A percentile compares a stretch with the other conserved stretches of the same genome.
Evolutionary conservation across 2,329 filamentous ascomycete genomes (phyloP).

Genomic region (Colletotrichum sansevieriae): DNA sequence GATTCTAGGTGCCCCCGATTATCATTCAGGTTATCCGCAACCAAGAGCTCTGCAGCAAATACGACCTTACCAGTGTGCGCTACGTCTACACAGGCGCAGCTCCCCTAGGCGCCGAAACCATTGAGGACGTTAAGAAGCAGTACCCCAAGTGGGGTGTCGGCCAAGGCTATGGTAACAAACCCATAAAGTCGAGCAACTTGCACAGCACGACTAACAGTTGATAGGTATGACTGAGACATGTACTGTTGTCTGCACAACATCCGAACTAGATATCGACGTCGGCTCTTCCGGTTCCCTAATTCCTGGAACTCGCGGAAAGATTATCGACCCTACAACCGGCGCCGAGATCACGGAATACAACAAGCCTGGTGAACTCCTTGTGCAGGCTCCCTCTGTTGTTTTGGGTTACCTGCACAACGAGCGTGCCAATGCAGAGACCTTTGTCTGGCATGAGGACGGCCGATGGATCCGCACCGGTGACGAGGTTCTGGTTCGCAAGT

Average conservation of each 20-base stretch:
- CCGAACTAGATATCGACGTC: constrained; percentile 71
- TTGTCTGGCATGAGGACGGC: constrained; percentile 73
- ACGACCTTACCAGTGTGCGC: constrained; percentile 76
- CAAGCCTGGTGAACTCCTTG: constrained; percentile 82
- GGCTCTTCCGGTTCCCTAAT: constrained; percentile 78
- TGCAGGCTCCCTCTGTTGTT: constrained; percentile 82
- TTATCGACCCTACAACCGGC: constrained; percentile 74
- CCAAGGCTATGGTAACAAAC: constrained; percentile 76
- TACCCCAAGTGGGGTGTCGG: constrained; percentile 76
- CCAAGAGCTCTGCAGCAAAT: constrained; percentile 69
- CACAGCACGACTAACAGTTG: neutral
- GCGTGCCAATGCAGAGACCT: constrained; percentile 85
- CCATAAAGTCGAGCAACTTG: neutral
- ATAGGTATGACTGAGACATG: constrained; percentile 79
- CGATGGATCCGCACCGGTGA: constrained; percentile 88
- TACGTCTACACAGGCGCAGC: constrained; percentile 80
- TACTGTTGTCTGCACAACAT: constrained; percentile 73
- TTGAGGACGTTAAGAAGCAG: constrained; percentile 69
- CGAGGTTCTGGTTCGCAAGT: constrained; percentile 75
- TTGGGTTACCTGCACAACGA: constrained; percentile 91
- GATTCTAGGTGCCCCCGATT: constrained; percentile 77
- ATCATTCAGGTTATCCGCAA: constrained; percentile 80
- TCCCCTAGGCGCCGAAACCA: constrained; percentile 78
- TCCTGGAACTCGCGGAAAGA: constrained; percentile 71
- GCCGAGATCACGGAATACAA: constrained; percentile 77